Evolutionary conservation across 768 basidiomycete species (phyloP).

Genomic region (Agaricus bisporus): DNA sequence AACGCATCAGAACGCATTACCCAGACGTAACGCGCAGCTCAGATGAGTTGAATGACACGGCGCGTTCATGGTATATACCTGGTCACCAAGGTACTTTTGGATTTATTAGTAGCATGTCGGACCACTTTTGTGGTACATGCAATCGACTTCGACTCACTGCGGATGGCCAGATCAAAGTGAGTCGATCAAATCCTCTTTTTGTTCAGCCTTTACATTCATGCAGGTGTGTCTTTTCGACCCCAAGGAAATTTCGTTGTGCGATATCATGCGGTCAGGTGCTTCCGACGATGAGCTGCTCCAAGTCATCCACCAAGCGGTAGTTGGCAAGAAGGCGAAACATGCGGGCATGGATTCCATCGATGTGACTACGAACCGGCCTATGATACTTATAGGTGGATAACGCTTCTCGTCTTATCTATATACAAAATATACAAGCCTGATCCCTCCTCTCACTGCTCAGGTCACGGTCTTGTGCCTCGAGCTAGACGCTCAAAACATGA

Average conservation of each 20-base stretch:
- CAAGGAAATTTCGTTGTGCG: constrained; percentile 76
- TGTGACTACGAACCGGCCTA: constrained; percentile 71
- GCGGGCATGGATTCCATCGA: constrained; percentile 81
- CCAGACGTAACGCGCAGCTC: constrained; percentile 48
- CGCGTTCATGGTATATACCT: constrained; percentile 70
- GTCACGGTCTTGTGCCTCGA: not conserved
- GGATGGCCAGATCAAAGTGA: constrained; percentile 84
- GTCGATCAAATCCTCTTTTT: constrained; percentile 1
- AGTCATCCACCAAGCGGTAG: constrained; percentile 59
- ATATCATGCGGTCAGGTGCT: constrained; percentile 60
- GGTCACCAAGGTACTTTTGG: constrained; percentile 66
- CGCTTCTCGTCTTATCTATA: constrained; percentile 21
- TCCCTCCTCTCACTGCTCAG: not conserved
- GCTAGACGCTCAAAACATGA: not conserved
- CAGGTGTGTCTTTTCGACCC: constrained; percentile 88
- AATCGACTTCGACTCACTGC: constrained; percentile 83
- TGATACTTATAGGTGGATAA: constrained; percentile 95
- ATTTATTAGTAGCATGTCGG: constrained; percentile 94
- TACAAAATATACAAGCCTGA: constrained; percentile 17
- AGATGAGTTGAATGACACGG: constrained; percentile 77
- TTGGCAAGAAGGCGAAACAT: constrained; percentile 74
- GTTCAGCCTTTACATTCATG: not conserved
- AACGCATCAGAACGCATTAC: constrained; percentile 39
- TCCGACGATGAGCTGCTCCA: constrained; percentile 56
- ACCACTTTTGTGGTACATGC: constrained; percentile 85